A percentile compares a stretch with the other conserved stretches of the same genome.
phyloP scores from a whole-genome alignment of 257 asterid genomes.

The Forsythia viridissima region DNA sequence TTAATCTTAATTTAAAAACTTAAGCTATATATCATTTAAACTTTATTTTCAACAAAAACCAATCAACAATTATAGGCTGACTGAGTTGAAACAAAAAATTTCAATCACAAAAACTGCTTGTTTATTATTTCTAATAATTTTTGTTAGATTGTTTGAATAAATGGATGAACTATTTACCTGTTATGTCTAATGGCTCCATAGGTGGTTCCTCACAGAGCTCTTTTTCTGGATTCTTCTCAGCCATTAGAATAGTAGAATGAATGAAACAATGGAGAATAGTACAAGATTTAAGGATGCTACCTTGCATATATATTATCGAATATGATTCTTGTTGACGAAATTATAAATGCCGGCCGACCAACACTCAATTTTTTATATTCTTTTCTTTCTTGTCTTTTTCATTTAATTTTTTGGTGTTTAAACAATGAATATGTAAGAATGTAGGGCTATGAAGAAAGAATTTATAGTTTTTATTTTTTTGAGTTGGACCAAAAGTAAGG shows the following conservation, averaged over 20 bases:
- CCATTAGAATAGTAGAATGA: constrained; percentile 17
- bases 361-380: not conserved
- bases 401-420: no score
- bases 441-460: no score
- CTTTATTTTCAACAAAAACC: not conserved
- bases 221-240: constrained; percentile 30
- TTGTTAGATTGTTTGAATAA: not conserved
- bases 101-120: not conserved
- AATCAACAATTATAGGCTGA: no score
- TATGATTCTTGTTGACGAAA: not conserved
- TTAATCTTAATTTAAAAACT: not conserved
- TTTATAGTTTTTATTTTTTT: no score
- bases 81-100: no score
- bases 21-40: no score
- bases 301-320: not conserved
- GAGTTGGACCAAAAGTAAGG: not conserved
- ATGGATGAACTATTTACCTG: not conserved
- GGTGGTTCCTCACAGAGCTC: constrained; percentile 11
- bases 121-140: not conserved
- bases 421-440: no score
- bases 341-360: not conserved
- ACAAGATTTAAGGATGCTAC: constrained; percentile 4
- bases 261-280: not conserved
- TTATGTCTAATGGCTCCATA: constrained; percentile 16
- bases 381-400: no score